Evolutionary conservation across 306 rosid genomes (phyloP).

Genomic region (Sicyos baderoa): DNA sequence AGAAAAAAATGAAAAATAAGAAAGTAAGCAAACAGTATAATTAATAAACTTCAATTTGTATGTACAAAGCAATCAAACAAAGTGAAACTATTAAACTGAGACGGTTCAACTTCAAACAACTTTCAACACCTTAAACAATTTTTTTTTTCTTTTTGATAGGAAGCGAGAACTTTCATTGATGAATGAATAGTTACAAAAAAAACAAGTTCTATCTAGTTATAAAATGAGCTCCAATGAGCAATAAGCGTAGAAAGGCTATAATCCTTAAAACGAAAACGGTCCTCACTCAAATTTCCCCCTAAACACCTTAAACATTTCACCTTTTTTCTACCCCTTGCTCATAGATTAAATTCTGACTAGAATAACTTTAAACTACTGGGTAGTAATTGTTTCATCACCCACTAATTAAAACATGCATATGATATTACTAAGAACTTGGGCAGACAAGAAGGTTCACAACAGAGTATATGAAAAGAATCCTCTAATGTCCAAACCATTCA

Average conservation of each 20-base stretch:
- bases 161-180: no score
- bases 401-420: background rate
- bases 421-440: background rate
- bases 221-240: no score
- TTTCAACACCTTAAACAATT: no score
- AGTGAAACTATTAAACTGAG: background rate
- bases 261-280: no score
- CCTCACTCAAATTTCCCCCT: no score
- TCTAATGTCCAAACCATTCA: background rate
- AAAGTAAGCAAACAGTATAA: conserved; percentile 1
- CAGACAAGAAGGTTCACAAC: background rate
- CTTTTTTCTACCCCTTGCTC: background rate
- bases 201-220: no score
- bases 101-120: background rate
- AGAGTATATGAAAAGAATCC: background rate
- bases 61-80: background rate
- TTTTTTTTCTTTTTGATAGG: no score
- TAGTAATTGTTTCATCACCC: background rate
- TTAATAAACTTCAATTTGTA: background rate
- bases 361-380: background rate
- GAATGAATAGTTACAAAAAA: no score
- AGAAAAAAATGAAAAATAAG: background rate
- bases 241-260: no score
- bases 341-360: background rate
- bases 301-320: background rate